These are phyloP conservation scores for Chaetomium olivaceum DNA, from an alignment of 2,329 filamentous ascomycete genomes.

Conservation along the genomic window DNA sequence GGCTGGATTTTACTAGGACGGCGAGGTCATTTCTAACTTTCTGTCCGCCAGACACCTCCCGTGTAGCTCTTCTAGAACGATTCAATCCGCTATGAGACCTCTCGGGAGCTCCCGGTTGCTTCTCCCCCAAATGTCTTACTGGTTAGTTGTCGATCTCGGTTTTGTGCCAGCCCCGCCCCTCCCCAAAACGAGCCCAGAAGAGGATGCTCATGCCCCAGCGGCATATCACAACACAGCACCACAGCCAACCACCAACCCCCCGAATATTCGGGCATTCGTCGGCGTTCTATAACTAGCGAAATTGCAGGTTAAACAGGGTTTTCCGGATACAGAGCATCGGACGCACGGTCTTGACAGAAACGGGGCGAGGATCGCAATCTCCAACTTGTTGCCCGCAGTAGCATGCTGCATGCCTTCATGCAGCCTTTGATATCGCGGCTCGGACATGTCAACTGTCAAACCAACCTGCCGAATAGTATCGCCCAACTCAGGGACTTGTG, in stretches of 20 bases:
- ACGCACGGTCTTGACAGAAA: neutral
- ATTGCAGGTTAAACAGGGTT: neutral
- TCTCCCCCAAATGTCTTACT: neutral
- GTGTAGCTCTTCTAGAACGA: neutral
- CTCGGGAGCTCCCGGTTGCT: neutral
- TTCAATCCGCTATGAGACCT: neutral
- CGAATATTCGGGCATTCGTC: neutral
- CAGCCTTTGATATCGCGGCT: neutral
- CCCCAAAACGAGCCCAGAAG: neutral
- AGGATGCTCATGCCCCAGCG: neutral
- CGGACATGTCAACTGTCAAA: neutral
- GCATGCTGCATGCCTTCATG: neutral
- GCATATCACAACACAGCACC: neutral
- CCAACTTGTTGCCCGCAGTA: neutral
- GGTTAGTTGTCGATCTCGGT: constrained; percentile 3
- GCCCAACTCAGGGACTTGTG: neutral
- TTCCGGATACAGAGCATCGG: neutral
- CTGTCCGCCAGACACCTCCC: neutral
- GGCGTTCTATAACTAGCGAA: neutral
- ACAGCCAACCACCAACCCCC: neutral
- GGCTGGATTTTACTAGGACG: neutral
- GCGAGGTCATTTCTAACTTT: neutral
- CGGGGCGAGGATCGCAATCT: neutral
- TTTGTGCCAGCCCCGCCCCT: neutral
- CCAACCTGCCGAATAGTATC: neutral